Evolutionary conservation across 331 rosid species (phyloP), one percentile per base, ranked within the genome.

Genomic region (Quercus lobata): DNA sequence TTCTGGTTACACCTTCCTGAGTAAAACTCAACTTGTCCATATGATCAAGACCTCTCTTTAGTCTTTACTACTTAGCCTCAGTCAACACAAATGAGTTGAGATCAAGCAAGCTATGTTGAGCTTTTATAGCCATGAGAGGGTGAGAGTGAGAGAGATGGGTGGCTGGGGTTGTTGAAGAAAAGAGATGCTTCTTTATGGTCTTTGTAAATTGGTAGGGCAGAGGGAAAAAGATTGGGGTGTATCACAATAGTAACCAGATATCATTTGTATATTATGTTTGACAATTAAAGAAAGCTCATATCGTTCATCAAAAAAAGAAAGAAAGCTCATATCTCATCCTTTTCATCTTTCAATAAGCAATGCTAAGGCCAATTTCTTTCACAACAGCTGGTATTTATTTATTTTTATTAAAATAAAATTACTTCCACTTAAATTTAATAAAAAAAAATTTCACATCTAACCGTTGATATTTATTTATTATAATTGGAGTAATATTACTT

Each of bases 21-120:
- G 86, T 83, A 82, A 83, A 87, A 53, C 89, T 88, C 66, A 82
- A 46, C 89, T 88, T 92, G 32, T 89, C 89, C 96, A 91, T 93
- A 35, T 24, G 3, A 49, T 49, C 54, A 71, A 41, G 37, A 19
- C 1, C 37, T 27, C 46, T 29, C 44, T 70, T 7, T 37, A 14
- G 16, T 10, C 54, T 12, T 57, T 46, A 4, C 69, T 25, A 46
- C 53, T 68, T 35, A 2, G 5, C 19, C 71, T 77, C 66, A 77
- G 73, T 78, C 75, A 22, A 78, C 69, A 78, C 78, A 37, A 57
- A 52, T 22, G 70, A 71, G 57, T 1, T 77, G 76, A 46, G 75
- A 54, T 53, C 69, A 57, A 58, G 80, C 62, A 77, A 71, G 60
- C 53, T 24, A 37, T 57, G 84, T 69, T 79, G 62, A 34, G 77